phyloP scores from a whole-genome alignment of 2,329 filamentous ascomycete genomes.

The Ustilaginoidea virens region DNA sequence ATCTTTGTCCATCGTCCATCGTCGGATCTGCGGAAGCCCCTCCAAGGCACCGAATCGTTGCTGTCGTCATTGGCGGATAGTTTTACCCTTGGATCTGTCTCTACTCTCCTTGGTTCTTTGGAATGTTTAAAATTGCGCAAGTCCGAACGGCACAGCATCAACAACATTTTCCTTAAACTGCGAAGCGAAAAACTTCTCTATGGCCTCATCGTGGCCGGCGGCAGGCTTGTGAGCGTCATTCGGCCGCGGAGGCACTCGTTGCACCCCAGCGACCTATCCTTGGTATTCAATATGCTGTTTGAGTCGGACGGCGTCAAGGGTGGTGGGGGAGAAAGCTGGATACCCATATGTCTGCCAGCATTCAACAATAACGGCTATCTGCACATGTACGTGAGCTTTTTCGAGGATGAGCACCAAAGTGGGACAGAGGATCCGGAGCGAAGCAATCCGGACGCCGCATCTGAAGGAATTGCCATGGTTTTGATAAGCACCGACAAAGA shows the following conservation, averaged over 20 bases:
- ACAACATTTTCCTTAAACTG: conserved; percentile 69
- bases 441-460: conserved; percentile 44
- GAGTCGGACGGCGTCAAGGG: conserved; percentile 85
- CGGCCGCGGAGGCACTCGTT: conserved; percentile 88
- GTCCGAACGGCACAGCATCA: conserved; percentile 70
- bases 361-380: conserved; percentile 96
- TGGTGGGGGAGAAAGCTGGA: conserved; percentile 90
- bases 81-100: conserved; percentile 85
- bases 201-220: conserved; percentile 82
- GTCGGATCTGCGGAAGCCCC: conserved; percentile 77
- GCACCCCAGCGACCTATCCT: conserved; percentile 85
- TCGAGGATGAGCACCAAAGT: conserved; percentile 40
- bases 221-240: conserved; percentile 85
- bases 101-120: conserved; percentile 72
- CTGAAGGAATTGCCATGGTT: conserved; percentile 76
- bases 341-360: conserved; percentile 84
- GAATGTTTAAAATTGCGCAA: conserved; percentile 91
- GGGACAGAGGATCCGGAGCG: conserved; percentile 28
- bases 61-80: conserved; percentile 86
- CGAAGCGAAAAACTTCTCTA: conserved; percentile 72
- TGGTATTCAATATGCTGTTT: conserved; percentile 99
- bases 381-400: conserved; percentile 98
- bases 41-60: conserved; percentile 82
- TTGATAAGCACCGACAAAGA: conserved; percentile 89
- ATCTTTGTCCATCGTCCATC: conserved; percentile 85